These are phyloP conservation scores for Candida albicans DNA, from an alignment of 1,139 yeast species.

Conservation along the genomic window DNA sequence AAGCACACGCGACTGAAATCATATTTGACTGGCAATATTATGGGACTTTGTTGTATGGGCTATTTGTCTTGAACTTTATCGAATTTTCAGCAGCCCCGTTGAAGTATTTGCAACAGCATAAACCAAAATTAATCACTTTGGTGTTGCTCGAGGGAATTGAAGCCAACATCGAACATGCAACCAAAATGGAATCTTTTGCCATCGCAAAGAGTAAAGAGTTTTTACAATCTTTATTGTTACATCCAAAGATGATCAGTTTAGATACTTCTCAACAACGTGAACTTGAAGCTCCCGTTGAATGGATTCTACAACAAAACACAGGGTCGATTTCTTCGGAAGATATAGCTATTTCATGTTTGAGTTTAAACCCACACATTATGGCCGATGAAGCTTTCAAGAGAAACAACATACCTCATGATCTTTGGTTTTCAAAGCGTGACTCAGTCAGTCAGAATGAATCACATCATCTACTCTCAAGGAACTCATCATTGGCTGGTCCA, in stretches of 20 bases:
- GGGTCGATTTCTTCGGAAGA: conserved; percentile 31
- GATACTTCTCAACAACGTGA: conserved; percentile 33
- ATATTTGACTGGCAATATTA: conserved; percentile 25
- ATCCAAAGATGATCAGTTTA: conserved; percentile 46
- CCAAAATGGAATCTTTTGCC: conserved; percentile 2
- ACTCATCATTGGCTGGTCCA: conserved; percentile 32
- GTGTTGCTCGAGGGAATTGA: conserved; percentile 11
- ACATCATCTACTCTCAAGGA: conserved; percentile 19
- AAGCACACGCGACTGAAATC: conserved; percentile 11
- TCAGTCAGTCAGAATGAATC: conserved; percentile 1
- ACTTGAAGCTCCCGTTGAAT: conserved; percentile 34
- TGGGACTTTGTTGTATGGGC: conserved; percentile 54
- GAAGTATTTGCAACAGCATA: conserved; percentile 16
- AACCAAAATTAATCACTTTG: conserved; percentile 16
- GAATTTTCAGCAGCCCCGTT: conserved; percentile 45
- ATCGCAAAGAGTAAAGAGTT: conserved; percentile 13
- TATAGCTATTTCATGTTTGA: conserved; percentile 33
- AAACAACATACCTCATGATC: conserved; percentile 7
- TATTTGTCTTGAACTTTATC: conserved; percentile 56
- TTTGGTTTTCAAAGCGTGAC: conserved; percentile 1
- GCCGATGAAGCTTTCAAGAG: conserved; percentile 5
- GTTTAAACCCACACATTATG: conserved; percentile 27
- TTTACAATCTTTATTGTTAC: conserved; percentile 36
- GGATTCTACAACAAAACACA: conserved; percentile 28
- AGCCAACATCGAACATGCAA: neutral